These are phyloP conservation scores for Gossypium gossypioides DNA, from an alignment of 441 rosid species.

Conservation along the genomic window DNA sequence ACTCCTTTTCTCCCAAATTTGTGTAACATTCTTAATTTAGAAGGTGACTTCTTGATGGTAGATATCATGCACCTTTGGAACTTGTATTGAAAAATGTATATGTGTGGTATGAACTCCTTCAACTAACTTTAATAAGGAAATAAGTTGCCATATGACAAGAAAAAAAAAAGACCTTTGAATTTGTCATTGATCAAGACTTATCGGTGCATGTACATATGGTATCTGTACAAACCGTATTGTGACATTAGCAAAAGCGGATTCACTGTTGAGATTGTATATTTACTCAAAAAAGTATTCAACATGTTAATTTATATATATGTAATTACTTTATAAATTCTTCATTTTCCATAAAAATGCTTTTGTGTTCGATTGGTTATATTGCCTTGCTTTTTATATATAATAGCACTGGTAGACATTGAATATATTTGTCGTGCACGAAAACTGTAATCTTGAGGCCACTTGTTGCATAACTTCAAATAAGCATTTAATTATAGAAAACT, in stretches of 20 bases:
- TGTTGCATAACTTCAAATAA: neutral
- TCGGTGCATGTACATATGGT: neutral
- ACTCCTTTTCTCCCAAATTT: neutral
- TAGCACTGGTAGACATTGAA: neutral
- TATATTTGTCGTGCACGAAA: neutral
- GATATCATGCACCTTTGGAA: neutral
- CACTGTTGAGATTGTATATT: neutral
- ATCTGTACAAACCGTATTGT: neutral
- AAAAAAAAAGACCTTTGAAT: neutral
- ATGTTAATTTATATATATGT: neutral
- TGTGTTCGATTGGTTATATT: neutral
- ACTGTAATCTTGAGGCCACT: neutral
- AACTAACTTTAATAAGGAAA: neutral
- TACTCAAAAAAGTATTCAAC: neutral
- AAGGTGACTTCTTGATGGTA: neutral
- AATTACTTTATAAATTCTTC: neutral
- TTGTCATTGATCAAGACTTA: neutral
- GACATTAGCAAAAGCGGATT: neutral
- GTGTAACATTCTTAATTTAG: neutral
- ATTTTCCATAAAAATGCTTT: neutral
- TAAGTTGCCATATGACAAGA: neutral
- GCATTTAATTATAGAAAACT: neutral
- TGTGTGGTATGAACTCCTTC: neutral
- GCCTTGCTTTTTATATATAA: neutral
- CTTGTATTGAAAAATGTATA: neutral